Evolutionary conservation across 345 rosid species (phyloP).

Genomic region (Gynandropsis gynandra): DNA sequence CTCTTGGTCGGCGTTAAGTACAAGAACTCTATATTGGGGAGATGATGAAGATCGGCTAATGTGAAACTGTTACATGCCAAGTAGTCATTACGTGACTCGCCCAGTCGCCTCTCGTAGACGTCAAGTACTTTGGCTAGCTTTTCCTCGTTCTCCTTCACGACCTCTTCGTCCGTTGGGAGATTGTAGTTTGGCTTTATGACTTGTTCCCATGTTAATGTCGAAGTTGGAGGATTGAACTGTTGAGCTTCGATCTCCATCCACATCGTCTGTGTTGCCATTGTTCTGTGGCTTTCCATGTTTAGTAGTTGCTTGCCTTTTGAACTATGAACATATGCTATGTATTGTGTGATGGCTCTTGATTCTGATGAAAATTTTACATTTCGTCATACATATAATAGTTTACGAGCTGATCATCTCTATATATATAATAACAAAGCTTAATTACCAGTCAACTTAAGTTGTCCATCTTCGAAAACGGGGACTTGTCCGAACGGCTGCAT

Average conservation of each 20-base stretch:
- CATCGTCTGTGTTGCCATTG: constrained; percentile 5
- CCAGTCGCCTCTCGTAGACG: constrained; percentile 41
- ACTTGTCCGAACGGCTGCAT: constrained; percentile 70
- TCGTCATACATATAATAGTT: no score
- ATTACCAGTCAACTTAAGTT: constrained; percentile 52
- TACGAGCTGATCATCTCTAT: not conserved
- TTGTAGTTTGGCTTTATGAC: constrained; percentile 11
- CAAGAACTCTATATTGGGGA: constrained; percentile 29
- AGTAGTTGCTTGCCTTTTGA: constrained; percentile 19
- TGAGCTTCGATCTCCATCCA: constrained; percentile 46
- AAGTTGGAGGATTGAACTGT: constrained; percentile 29
- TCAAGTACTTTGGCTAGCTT: constrained; percentile 33
- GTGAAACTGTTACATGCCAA: constrained; percentile 27
- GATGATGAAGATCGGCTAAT: constrained; percentile 30
- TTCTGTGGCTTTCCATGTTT: constrained; percentile 1
- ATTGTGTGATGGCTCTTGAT: constrained; percentile 29
- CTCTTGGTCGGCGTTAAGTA: constrained; percentile 33
- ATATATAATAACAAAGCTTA: not conserved
- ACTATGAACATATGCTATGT: constrained; percentile 12
- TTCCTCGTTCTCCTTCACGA: constrained; percentile 13
- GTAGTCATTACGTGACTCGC: not conserved
- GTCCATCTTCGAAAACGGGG: constrained; percentile 53
- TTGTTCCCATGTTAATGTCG: constrained; percentile 16
- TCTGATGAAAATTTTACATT: constrained; percentile 20
- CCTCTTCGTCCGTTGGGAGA: constrained; percentile 15